Percentiles rank a stretch among this genome's conserved stretches.
Evolutionary conservation across 78 protist genomes (phyloP).

Genomic region (Pelomyxa schiedti): DNA sequence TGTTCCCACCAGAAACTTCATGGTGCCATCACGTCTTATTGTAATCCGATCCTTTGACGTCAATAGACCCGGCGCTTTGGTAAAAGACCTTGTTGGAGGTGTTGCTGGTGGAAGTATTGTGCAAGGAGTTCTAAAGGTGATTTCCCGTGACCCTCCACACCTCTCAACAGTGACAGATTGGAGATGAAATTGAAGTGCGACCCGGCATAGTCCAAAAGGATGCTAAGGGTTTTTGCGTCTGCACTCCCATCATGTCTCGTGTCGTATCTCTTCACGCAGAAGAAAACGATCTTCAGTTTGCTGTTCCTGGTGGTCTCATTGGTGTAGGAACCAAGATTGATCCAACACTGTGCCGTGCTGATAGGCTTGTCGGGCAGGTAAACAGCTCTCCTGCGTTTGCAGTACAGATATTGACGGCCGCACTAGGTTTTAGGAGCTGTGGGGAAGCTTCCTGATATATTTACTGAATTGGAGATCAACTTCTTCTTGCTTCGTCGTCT

Average conservation of each 20-base stretch:
- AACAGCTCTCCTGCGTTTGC: too few species aligned
- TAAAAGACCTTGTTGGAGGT: slow-evolving; percentile 94
- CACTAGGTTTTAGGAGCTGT: slow-evolving; percentile 81
- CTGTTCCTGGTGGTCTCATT: slow-evolving; percentile 99
- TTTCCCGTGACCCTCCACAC: background rate
- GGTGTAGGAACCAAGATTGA: slow-evolving; percentile 99
- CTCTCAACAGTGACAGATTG: slow-evolving; percentile 17
- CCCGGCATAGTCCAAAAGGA: slow-evolving; percentile 88
- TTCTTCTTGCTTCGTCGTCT: slow-evolving; percentile 87
- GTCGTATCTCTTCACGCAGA: slow-evolving; percentile 90
- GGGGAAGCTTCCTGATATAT: slow-evolving; percentile 86
- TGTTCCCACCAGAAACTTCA: slow-evolving; percentile 92
- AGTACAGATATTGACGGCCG: background rate
- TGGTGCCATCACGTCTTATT: slow-evolving; percentile 80
- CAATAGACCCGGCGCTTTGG: slow-evolving; percentile 96
- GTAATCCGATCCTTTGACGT: slow-evolving; percentile 99
- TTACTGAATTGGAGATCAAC: slow-evolving; percentile 68
- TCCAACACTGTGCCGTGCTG: slow-evolving; percentile 95
- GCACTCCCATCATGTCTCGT: slow-evolving; percentile 77
- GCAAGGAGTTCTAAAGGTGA: slow-evolving; percentile 81
- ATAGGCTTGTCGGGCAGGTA: slow-evolving; percentile 94
- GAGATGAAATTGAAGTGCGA: slow-evolving; percentile 97
- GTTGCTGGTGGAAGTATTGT: slow-evolving; percentile 99
- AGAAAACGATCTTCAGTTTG: slow-evolving; percentile 85
- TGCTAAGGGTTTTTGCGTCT: slow-evolving; percentile 58